Evolutionary conservation across 805 yeast genomes (phyloP).

Genomic region (Pichia membranifaciens): DNA sequence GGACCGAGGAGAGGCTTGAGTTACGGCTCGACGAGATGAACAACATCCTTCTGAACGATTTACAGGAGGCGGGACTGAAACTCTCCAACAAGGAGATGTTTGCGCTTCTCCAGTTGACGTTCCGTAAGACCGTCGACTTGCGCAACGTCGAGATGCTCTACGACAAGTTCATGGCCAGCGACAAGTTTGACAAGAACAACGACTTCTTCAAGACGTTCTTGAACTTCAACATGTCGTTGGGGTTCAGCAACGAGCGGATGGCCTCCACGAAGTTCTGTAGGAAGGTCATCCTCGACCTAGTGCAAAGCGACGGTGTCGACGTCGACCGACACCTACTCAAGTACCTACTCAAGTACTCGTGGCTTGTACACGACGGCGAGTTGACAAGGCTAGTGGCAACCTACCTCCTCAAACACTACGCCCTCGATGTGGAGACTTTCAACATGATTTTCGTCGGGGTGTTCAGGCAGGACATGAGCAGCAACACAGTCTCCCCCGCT

Average conservation of each 20-base stretch:
- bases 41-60: constrained; percentile 5
- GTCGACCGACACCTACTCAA: constrained; percentile 10
- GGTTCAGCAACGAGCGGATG: background rate
- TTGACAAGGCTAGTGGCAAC: background rate
- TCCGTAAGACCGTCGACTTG: background rate
- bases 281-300: constrained; percentile 7
- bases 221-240: constrained; percentile 8
- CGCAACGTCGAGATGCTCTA: constrained; percentile 2
- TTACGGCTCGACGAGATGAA: constrained; percentile 3
- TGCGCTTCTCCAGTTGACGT: constrained; percentile 9
- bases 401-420: background rate
- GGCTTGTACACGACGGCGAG: background rate
- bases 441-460: background rate
- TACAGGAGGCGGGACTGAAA: constrained; percentile 4
- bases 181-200: constrained; percentile 2
- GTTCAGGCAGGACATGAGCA: background rate
- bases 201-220: constrained; percentile 10
- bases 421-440: constrained; percentile 7
- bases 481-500: background rate
- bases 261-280: constrained; percentile 1
- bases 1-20: background rate
- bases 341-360: constrained; percentile 10
- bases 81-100: constrained; percentile 14
- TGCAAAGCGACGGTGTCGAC: background rate
- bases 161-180: constrained; percentile 5